Evolutionary conservation across 495 filamentous ascomycete genomes (phyloP).

Genomic region (Rusavskia elegans): DNA sequence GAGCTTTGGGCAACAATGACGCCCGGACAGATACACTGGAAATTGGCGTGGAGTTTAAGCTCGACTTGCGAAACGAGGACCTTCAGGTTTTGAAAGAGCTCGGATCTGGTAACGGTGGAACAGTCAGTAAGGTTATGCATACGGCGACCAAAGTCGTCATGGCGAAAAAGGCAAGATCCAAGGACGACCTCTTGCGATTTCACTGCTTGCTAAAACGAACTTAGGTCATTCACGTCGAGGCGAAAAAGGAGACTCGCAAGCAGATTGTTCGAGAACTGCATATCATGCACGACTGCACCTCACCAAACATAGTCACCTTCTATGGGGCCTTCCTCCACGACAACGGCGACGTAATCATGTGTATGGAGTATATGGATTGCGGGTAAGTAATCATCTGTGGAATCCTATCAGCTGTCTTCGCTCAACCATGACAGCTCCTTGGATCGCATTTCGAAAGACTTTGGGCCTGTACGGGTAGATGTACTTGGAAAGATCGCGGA

Average conservation of each 20-base stretch:
- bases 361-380: conserved; percentile 99
- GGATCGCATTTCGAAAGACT: conserved; percentile 82
- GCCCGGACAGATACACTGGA: conserved; percentile 67
- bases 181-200: too few species aligned
- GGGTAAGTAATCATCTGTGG: conserved; percentile 48
- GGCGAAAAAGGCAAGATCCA: conserved; percentile 56
- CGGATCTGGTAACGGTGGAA: conserved; percentile 90
- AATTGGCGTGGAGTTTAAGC: conserved; percentile 90
- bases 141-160: conserved; percentile 88
- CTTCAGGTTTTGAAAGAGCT: conserved; percentile 85
- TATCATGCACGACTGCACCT: conserved; percentile 97
- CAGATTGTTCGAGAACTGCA: conserved; percentile 91
- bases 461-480: conserved; percentile 92
- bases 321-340: conserved; percentile 96
- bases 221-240: conserved; percentile 83
- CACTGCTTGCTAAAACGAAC: too few species aligned
- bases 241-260: conserved; percentile 88
- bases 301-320: conserved; percentile 88
- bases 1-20: conserved; percentile 43
- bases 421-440: conserved; percentile 48
- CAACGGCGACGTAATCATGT: conserved; percentile 92
- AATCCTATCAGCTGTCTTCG: not conserved
- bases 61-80: conserved; percentile 86
- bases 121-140: conserved; percentile 95
- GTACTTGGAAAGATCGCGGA: conserved; percentile 98